A percentile compares a stretch with the other conserved stretches of the same genome.
Evolutionary conservation across 768 basidiomycete genomes (phyloP).

Genomic region (Tulasnella sp.): DNA sequence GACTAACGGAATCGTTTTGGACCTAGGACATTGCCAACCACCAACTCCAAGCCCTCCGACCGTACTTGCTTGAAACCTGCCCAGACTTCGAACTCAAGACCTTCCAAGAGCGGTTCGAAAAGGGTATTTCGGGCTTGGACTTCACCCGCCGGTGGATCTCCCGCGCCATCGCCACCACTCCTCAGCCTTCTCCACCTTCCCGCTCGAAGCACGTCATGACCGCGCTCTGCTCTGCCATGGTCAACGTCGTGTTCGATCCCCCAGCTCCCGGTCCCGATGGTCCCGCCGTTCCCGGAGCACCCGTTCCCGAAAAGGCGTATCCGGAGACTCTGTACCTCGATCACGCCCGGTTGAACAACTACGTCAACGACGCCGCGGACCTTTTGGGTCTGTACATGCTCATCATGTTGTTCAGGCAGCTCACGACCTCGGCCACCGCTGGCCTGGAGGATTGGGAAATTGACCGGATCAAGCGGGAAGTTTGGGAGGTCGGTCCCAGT

Average conservation of each 20-base stretch:
- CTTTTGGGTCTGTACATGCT: slow-evolving; percentile 74
- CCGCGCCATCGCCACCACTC: slow-evolving; percentile 34
- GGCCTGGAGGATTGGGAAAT: slow-evolving; percentile 52
- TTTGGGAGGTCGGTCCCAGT: slow-evolving; percentile 62
- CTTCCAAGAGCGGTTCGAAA: slow-evolving; percentile 54
- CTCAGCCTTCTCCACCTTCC: slow-evolving; percentile 12
- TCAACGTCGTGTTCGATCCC: slow-evolving; percentile 61
- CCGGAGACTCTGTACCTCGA: slow-evolving; percentile 84
- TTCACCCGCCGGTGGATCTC: slow-evolving; percentile 63
- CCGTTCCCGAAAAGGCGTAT: slow-evolving; percentile 45
- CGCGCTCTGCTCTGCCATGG: slow-evolving; percentile 35
- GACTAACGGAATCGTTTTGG: slow-evolving; percentile 25
- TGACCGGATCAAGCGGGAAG: slow-evolving; percentile 64
- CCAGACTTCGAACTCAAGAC: slow-evolving; percentile 74
- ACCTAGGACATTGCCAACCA: slow-evolving; percentile 91
- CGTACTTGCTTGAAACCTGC: slow-evolving; percentile 78
- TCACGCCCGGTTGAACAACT: slow-evolving; percentile 58
- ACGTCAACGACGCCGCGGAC: slow-evolving; percentile 72
- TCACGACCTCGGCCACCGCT: slow-evolving; percentile 48
- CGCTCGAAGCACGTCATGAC: slow-evolving; percentile 32
- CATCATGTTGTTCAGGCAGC: slow-evolving; percentile 73
- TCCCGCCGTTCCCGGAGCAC: slow-evolving; percentile 34
- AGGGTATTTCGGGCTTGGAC: slow-evolving; percentile 37
- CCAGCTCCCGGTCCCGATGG: slow-evolving; percentile 37
- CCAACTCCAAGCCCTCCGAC: slow-evolving; percentile 86